Evolutionary conservation across 805 yeast genomes (phyloP).

Genomic region (Pichia californica): DNA sequence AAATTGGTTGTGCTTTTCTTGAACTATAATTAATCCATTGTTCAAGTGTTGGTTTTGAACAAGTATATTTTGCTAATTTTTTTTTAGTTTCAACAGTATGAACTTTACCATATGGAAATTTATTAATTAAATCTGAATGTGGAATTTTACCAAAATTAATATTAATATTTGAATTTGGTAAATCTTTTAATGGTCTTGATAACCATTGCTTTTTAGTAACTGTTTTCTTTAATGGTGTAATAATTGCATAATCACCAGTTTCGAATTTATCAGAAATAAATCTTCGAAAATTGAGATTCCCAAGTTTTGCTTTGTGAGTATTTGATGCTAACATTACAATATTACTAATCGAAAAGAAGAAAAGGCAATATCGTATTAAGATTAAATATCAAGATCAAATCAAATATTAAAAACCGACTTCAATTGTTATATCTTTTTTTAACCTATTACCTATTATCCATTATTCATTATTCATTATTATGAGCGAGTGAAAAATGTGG

Average conservation of each 20-base stretch:
- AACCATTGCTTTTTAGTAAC: slow-evolving; percentile 23
- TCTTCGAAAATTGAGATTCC: neutral
- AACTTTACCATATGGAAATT: slow-evolving; percentile 29
- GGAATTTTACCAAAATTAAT: slow-evolving; percentile 24
- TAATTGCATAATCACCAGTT: slow-evolving; percentile 28
- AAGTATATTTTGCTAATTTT: slow-evolving; percentile 25
- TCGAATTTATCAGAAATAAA: slow-evolving; percentile 5
- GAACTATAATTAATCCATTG: slow-evolving; percentile 36
- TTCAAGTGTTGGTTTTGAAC: slow-evolving; percentile 38
- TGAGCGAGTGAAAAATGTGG: neutral
- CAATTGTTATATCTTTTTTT: no score
- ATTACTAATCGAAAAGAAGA: no score
- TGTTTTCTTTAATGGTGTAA: slow-evolving; percentile 24
- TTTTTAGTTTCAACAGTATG: slow-evolving; percentile 14
- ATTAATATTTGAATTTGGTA: slow-evolving; percentile 9
- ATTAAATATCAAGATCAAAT: no score
- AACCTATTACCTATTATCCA: no score
- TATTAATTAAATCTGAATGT: slow-evolving; percentile 36
- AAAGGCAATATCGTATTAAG: no score
- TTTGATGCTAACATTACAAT: slow-evolving; percentile 1
- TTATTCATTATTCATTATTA: no score
- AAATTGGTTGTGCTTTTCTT: slow-evolving; percentile 47
- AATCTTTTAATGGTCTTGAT: slow-evolving; percentile 24
- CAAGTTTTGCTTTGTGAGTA: neutral
- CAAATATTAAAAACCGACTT: no score